Evolutionary conservation across 169 alveolate genomes (phyloP).

Genomic region (Plasmodium coatneyi): DNA sequence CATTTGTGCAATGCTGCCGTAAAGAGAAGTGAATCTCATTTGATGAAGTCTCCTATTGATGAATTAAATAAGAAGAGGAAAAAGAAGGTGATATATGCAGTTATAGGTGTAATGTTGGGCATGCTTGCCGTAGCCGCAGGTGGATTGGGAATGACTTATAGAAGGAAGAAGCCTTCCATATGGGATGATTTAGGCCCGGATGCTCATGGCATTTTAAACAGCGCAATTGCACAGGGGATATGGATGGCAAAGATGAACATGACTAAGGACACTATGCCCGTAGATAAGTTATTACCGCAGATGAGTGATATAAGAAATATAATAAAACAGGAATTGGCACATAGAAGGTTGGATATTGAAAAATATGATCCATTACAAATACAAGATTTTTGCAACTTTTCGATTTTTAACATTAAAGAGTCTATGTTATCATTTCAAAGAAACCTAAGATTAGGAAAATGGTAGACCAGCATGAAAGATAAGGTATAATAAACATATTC

Average conservation of each 20-base stretch:
- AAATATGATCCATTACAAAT: slow-evolving; percentile 8
- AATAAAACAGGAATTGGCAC: background rate
- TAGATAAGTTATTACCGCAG: slow-evolving; percentile 3
- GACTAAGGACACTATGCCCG: background rate
- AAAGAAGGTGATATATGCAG: background rate
- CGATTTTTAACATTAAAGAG: background rate
- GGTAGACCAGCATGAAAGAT: background rate
- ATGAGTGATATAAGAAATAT: background rate
- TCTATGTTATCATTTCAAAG: slow-evolving; percentile 1
- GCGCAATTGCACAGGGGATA: slow-evolving; percentile 11
- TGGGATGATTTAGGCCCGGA: slow-evolving; percentile 18
- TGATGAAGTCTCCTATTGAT: background rate
- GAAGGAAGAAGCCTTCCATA: slow-evolving; percentile 5
- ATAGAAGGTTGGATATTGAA: slow-evolving; percentile 2
- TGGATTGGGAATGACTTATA: slow-evolving; percentile 1
- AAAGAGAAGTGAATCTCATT: background rate
- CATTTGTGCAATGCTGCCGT: background rate
- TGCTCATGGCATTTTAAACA: slow-evolving; percentile 8
- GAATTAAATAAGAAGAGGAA: background rate
- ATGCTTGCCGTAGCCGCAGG: background rate
- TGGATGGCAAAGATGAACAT: slow-evolving; percentile 10
- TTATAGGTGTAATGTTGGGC: background rate
- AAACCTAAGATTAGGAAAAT: background rate
- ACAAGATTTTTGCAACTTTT: slow-evolving; percentile 7
- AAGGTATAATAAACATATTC: background rate